Conservation (phyloP, 306 rosid genomes). For the Albizia julibrissin region DNA sequence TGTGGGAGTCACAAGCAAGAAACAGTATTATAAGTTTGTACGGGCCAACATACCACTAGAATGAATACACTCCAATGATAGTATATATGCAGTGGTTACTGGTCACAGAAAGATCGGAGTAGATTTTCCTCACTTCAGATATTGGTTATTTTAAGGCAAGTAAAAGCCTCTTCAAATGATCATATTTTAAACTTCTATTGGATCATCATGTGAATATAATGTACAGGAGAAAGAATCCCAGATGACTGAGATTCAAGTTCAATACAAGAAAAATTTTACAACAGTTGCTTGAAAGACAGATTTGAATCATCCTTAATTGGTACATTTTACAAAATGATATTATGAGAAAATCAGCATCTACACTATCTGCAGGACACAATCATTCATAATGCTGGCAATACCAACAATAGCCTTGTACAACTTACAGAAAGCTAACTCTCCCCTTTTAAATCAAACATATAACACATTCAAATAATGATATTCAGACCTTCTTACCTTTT, state of each 20-base stretch:
- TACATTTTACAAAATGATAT: not conserved
- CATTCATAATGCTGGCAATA: not conserved
- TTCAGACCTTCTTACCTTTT: slow-evolving; percentile 61
- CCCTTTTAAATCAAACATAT: not conserved
- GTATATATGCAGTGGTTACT: not conserved
- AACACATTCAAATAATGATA: slow-evolving; percentile 13
- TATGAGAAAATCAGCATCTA: not conserved
- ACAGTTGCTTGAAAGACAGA: not conserved
- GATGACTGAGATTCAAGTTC: slow-evolving; percentile 6
- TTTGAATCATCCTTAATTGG: not conserved
- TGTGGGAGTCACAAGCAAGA: slow-evolving; percentile 35
- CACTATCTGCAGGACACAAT: not conserved
- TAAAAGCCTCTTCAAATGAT: not conserved
- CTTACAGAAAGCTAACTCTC: not conserved
- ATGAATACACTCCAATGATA: not conserved
- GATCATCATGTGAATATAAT: not conserved
- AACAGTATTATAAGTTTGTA: not conserved
- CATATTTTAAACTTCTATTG: not conserved
- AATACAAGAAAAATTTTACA: not conserved
- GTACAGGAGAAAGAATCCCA: not conserved
- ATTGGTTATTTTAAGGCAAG: not conserved
- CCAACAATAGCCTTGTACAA: not conserved
- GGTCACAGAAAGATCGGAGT: not conserved
- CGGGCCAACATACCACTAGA: not conserved
- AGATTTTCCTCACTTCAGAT: not conserved